Evolutionary conservation across 805 yeast species (phyloP), one percentile per base, ranked within the genome.

Genomic region (Wickerhamomyces kurtzmanii): DNA sequence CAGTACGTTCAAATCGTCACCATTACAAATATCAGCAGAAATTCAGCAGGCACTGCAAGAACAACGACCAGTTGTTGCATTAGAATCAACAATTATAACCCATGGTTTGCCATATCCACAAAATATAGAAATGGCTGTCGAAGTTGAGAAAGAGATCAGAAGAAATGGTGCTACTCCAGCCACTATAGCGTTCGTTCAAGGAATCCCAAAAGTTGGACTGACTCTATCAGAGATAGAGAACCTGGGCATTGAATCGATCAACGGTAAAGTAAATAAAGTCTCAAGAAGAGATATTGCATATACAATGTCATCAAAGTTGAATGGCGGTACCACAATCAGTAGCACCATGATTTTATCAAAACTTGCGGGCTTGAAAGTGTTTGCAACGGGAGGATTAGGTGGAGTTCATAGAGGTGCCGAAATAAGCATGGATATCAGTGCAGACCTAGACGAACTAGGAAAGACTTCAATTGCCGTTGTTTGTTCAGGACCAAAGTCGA

Each of bases 341-440:
- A 76, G 82, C 16, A 85, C 95, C 0, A 83, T 84, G 93, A 78
- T 85, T 13, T 51, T 86, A 12, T 75, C 95, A 1, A 62, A 74
- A 29, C 45, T 55, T 42, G 86, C 87, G 0, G 91, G 93, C 0
- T 81, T 85, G 39, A 66, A 71, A 40, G 84, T 86, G 9, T 86
- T 85, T 61, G 91, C 93, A 1, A 86, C 96, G 3, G 96, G 96
- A 18, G 96, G 96, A 1, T 62, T 85, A 12, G 96, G 96, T 13
- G 96, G 96, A 13, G 94, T 84, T 8, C 94, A 85, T 43, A 65
- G 83, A 31, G 81, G 80, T 6, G 89, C 81, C 13, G 79, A 80
- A 31, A 38, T 54, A 17, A 72, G 86, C 2, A 68, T 83, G 75
- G 96, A 85, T 50, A 62, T 85, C 15, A 75, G 87, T 42, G 94